Evolutionary conservation across 495 filamentous ascomycete species (phyloP), one percentile per base, ranked within the genome.

Genomic region (Aspergillus sclerotioniger): DNA sequence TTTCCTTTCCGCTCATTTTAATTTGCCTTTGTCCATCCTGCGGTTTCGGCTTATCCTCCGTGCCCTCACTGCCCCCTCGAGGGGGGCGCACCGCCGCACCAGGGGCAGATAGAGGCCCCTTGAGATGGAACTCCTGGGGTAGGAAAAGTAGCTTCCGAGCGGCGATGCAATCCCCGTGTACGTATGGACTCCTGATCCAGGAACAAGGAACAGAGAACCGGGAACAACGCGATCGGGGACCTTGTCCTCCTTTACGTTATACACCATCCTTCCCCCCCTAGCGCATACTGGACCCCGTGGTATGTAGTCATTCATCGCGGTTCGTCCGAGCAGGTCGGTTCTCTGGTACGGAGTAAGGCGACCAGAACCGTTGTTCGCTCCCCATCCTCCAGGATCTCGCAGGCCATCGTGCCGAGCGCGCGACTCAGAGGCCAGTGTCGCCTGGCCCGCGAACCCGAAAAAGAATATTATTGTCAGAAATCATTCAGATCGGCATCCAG

Each of bases 81-180:
- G 37, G 13, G n/a, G 12, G 37, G 19, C 10, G 45, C 19, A 15
- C 19, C 10, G 17, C n/a, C n/a, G 13, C 16, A 48, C n/a, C n/a
- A 20, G 19, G 45, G 45, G 45, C 46, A 49, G 46, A 49, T n/a
- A 49, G 46, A 49, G 46, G 46, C 46, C 46, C 46, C 47, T 50
- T 50, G 47, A 32, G 47, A 50, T 25, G 25, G 25, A 50, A 21
- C 25, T 31, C 47, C 47, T 32, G 47, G 47, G 47, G 47, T 50
- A 50, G 17, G 12, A 2, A 13, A 50, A 15, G 28, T 50, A 50
- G 47, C 47, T 50, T 50, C 47, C 47, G 47, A 33, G 25, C 47
- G 31, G 47, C 31, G 20, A 50, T 50, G 47, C 47, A 25, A 25
- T 50, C 25, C 28, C 21, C 47, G 9, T 16, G 44, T 21, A n/a